These are phyloP conservation scores for Fusarium equiseti DNA, from an alignment of 2,329 filamentous ascomycete species.

Conservation along the genomic window DNA sequence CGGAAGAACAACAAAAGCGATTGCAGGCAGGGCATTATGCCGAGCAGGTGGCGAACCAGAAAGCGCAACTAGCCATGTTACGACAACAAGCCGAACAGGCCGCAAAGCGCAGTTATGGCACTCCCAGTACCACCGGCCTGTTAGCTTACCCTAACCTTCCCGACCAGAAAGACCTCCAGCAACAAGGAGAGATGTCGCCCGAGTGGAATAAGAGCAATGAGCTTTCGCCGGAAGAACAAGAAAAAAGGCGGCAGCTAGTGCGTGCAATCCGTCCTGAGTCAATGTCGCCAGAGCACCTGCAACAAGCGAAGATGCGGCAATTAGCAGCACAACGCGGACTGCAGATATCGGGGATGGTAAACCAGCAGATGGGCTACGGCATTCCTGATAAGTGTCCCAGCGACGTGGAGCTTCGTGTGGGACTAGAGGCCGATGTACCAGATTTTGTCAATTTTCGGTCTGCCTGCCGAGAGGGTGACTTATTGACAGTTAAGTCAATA, in stretches of 20 bases:
- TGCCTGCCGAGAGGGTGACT: conserved; percentile 27
- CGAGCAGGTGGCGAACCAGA: neutral
- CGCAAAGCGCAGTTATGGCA: neutral
- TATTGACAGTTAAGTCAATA: conserved; percentile 5
- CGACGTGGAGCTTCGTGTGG: neutral
- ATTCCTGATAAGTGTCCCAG: neutral
- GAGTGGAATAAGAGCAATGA: neutral
- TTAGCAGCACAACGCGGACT: neutral
- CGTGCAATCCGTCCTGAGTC: neutral
- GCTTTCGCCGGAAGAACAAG: neutral
- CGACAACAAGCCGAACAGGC: neutral
- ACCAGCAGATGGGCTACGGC: neutral
- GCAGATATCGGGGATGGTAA: neutral
- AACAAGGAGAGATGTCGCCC: neutral
- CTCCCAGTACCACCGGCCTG: neutral
- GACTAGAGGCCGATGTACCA: neutral
- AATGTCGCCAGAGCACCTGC: neutral
- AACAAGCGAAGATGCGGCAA: neutral
- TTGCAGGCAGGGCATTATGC: neutral
- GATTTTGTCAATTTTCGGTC: conserved; percentile 9
- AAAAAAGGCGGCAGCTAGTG: neutral
- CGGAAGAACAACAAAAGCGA: neutral
- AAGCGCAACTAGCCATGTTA: neutral
- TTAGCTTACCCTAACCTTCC: neutral
- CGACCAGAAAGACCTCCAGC: neutral